A percentile compares a stretch with the other conserved stretches of the same genome.
Evolutionary conservation across 768 basidiomycete species (phyloP).

Genomic region (Candolleomyces efflorescens): DNA sequence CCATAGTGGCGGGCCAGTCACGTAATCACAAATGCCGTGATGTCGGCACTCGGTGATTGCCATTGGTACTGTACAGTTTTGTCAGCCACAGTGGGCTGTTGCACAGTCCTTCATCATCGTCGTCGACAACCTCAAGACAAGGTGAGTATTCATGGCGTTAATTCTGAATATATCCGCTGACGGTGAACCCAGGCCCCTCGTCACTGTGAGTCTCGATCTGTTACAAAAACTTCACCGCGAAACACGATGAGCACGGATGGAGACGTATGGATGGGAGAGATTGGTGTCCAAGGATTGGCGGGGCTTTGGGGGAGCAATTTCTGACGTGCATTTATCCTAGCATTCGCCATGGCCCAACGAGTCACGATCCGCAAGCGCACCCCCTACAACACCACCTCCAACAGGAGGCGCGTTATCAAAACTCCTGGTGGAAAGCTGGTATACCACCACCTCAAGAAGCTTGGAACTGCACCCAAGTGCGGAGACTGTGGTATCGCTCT

Average conservation of each 20-base stretch:
- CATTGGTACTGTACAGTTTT: constrained; percentile 35
- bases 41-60: constrained; percentile 20
- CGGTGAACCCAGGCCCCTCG: constrained; percentile 11
- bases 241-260: background rate
- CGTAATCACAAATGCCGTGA: background rate
- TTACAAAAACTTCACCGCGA: background rate
- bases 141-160: constrained; percentile 32
- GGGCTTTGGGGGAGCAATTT: background rate
- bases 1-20: background rate
- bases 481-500: constrained; percentile 97
- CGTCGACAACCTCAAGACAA: constrained; percentile 63
- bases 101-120: constrained; percentile 37
- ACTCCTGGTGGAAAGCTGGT: constrained; percentile 98
- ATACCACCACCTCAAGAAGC: constrained; percentile 98
- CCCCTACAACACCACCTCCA: constrained; percentile 97
- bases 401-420: constrained; percentile 92
- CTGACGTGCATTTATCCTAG: constrained; percentile 13
- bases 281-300: background rate
- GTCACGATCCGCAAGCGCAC: constrained; percentile 99
- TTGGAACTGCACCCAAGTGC: constrained; percentile 87
- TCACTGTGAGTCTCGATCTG: constrained; percentile 28
- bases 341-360: constrained; percentile 86
- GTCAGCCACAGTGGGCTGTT: constrained; percentile 29
- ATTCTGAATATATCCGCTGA: constrained; percentile 13
- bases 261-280: background rate